Conservation (phyloP, 148 eudicot species). For the Rheum nobile region DNA sequence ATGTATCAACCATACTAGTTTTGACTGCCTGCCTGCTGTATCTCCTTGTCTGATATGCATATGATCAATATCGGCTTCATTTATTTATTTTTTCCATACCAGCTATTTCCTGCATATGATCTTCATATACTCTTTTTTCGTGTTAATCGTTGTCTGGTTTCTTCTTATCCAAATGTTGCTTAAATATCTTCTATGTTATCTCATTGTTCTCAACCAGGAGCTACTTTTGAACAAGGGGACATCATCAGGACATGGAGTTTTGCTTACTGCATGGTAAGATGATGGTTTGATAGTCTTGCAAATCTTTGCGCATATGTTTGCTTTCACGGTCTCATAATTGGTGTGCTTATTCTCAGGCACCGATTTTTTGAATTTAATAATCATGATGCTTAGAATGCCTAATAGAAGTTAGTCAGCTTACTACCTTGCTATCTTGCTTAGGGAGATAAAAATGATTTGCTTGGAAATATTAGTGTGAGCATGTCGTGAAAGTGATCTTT, state of each 20-base stretch:
- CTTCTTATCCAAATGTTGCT: neutral
- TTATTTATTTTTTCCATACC: neutral
- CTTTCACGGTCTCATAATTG: neutral
- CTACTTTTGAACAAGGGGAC: constrained; percentile 49
- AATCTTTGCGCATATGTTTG: neutral
- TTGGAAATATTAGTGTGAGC: neutral
- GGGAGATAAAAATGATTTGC: neutral
- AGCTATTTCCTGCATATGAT: neutral
- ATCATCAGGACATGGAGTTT: constrained; percentile 37
- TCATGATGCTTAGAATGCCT: neutral
- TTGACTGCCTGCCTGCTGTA: neutral
- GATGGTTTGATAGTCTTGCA: neutral
- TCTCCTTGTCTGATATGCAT: neutral
- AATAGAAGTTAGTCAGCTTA: neutral
- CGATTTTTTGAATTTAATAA: neutral
- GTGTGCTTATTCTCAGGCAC: neutral
- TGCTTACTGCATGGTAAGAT: constrained; percentile 35
- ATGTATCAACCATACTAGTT: neutral
- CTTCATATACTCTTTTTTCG: neutral
- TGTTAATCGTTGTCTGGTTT: neutral
- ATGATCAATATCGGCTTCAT: neutral
- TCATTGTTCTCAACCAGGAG: constrained; percentile 33
- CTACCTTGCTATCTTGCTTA: neutral
- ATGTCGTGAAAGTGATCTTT: neutral
- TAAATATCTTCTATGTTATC: neutral